Percentiles rank a stretch among this genome's conserved stretches.
These are phyloP conservation scores for Nannochloropsis salina DNA, from an alignment of 108 stramenopile genomes.

Conservation along the genomic window DNA sequence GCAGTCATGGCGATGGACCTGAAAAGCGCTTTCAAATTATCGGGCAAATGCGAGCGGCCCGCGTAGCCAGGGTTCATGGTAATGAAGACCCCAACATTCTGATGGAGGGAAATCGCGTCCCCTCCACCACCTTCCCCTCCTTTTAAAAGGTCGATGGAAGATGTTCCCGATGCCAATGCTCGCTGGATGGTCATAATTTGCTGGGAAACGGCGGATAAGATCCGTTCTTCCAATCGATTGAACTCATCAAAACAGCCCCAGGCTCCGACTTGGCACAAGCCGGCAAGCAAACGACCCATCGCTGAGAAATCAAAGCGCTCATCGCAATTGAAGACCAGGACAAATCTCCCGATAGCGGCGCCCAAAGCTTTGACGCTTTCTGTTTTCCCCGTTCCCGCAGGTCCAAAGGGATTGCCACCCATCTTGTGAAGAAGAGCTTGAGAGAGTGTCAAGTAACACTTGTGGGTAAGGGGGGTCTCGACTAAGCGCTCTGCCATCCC, in stretches of 20 bases:
- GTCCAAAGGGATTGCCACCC: constrained; percentile 97
- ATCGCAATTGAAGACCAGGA: constrained; percentile 93
- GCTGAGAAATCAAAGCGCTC: constrained; percentile 94
- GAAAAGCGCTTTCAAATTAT: constrained; percentile 96
- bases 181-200: constrained; percentile 93
- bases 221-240: constrained; percentile 94
- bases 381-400: constrained; percentile 98
- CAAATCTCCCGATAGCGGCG: constrained; percentile 88
- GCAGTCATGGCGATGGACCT: constrained; percentile 95
- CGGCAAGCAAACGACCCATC: constrained; percentile 94
- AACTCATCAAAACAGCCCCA: constrained; percentile 97
- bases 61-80: constrained; percentile 99
- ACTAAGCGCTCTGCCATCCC: constrained; percentile 96
- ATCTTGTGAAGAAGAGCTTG: constrained; percentile 92
- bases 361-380: constrained; percentile 96
- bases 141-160: constrained; percentile 41
- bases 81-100: constrained; percentile 93
- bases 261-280: constrained; percentile 92
- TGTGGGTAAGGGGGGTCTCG: constrained; percentile 94
- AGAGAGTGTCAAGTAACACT: constrained; percentile 91
- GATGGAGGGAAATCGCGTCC: constrained; percentile 63
- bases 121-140: constrained; percentile 53
- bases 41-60: constrained; percentile 95
- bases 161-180: constrained; percentile 55
- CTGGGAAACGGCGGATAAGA: constrained; percentile 91